These are phyloP conservation scores for Aspergillus jensenii DNA, from an alignment of 2,329 filamentous ascomycete genomes.

Conservation along the genomic window DNA sequence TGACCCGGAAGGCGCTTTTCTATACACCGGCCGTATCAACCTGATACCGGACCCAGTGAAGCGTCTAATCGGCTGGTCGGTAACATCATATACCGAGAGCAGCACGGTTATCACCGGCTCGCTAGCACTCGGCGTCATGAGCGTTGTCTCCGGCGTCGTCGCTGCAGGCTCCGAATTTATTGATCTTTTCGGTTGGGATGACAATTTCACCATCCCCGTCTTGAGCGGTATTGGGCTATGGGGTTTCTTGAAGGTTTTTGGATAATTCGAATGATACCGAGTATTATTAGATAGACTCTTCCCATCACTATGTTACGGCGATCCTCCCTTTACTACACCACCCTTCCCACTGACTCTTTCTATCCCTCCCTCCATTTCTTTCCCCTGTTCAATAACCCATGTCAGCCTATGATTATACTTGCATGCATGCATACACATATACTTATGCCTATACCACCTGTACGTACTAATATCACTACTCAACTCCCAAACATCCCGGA, in stretches of 20 bases:
- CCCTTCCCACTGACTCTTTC: neutral
- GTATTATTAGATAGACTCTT: slow-evolving; percentile 4
- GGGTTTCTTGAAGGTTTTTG: slow-evolving; percentile 87
- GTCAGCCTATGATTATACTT: slow-evolving; percentile 1
- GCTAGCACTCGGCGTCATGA: slow-evolving; percentile 75
- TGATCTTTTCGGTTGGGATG: slow-evolving; percentile 91
- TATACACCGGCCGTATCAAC: slow-evolving; percentile 74
- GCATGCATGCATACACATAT: neutral
- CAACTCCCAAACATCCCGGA: neutral
- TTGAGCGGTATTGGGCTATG: slow-evolving; percentile 86
- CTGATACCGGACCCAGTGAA: slow-evolving; percentile 63
- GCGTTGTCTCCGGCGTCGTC: slow-evolving; percentile 82
- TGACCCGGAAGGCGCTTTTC: slow-evolving; percentile 69
- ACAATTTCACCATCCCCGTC: slow-evolving; percentile 95
- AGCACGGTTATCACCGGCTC: slow-evolving; percentile 65
- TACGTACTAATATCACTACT: slow-evolving; percentile 9
- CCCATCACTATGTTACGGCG: neutral
- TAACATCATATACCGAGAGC: slow-evolving; percentile 18
- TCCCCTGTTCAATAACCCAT: neutral
- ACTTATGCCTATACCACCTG: slow-evolving; percentile 11
- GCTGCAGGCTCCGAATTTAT: slow-evolving; percentile 87
- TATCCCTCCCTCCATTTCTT: neutral
- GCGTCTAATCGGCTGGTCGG: slow-evolving; percentile 61
- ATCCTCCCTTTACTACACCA: neutral
- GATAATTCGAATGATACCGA: slow-evolving; percentile 32